These are phyloP conservation scores for Vishniacozyma victoriae DNA, from an alignment of 768 basidiomycete species.

Conservation along the genomic window DNA sequence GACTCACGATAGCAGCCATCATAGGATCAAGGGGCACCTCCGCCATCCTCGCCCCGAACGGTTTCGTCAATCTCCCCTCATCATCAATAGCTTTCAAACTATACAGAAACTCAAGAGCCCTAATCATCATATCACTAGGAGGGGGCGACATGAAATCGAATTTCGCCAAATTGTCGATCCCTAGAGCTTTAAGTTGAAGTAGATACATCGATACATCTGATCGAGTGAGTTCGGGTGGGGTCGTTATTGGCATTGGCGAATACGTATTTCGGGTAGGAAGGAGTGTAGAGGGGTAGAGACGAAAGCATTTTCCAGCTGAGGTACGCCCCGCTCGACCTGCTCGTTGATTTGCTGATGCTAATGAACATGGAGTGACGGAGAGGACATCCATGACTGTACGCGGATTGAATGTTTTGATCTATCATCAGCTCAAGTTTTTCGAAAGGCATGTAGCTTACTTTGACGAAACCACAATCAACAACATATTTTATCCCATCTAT, in stretches of 20 bases:
- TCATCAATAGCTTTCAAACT: constrained; percentile 73
- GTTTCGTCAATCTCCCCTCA: constrained; percentile 68
- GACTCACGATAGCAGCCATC: constrained; percentile 82
- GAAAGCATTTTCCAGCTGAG: constrained; percentile 82
- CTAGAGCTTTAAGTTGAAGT: constrained; percentile 86
- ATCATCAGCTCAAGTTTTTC: not conserved
- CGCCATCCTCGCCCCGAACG: constrained; percentile 75
- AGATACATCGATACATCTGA: constrained; percentile 87
- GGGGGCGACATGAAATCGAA: constrained; percentile 93
- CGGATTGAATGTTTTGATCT: constrained; percentile 90
- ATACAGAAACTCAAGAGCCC: constrained; percentile 77
- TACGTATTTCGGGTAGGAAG: constrained; percentile 49
- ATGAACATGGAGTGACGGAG: constrained; percentile 71
- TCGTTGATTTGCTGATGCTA: constrained; percentile 84
- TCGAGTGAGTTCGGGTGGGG: constrained; percentile 83
- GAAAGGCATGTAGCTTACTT: constrained; percentile 53
- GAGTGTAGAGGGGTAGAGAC: constrained; percentile 68
- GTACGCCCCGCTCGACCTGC: constrained; percentile 94
- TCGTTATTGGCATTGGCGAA: constrained; percentile 57
- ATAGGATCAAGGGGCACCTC: constrained; percentile 91
- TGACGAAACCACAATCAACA: constrained; percentile 89
- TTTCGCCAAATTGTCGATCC: constrained; percentile 83
- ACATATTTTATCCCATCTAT: constrained; percentile 94
- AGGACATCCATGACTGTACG: constrained; percentile 77
- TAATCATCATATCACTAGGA: constrained; percentile 73